Conservation (phyloP, 148 eudicot genomes). For the Silene latifolia region DNA sequence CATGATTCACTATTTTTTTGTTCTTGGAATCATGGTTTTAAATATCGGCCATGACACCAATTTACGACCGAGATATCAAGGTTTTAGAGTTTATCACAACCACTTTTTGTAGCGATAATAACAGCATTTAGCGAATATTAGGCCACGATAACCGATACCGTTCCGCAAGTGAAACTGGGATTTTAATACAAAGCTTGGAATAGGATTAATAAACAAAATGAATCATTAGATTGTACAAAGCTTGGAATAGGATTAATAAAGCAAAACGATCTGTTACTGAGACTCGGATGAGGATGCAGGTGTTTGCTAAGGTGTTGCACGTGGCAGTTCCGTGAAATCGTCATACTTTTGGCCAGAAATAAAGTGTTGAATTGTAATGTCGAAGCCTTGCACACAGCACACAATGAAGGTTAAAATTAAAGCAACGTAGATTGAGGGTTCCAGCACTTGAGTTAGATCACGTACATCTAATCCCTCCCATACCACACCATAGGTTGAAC, state of each 20-base stretch:
- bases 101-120: too few species aligned
- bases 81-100: too few species aligned
- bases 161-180: too few species aligned
- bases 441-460: not conserved
- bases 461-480: not conserved
- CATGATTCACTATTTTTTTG: not conserved
- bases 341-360: not conserved
- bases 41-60: too few species aligned
- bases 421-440: not conserved
- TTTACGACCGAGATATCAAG: too few species aligned
- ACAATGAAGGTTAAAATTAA: too few species aligned
- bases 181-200: too few species aligned
- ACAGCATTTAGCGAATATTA: too few species aligned
- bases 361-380: not conserved
- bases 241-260: not conserved
- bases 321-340: too few species aligned
- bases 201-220: not conserved
- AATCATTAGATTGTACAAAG: not conserved
- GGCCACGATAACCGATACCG: too few species aligned
- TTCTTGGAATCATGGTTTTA: not conserved
- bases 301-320: too few species aligned
- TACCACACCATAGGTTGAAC: not conserved
- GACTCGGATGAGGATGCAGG: not conserved
- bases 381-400: not conserved
- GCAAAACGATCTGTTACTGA: not conserved